phyloP scores from a whole-genome alignment of 352 stramenopile genomes.

The Phytophthora fragariaefolia region DNA sequence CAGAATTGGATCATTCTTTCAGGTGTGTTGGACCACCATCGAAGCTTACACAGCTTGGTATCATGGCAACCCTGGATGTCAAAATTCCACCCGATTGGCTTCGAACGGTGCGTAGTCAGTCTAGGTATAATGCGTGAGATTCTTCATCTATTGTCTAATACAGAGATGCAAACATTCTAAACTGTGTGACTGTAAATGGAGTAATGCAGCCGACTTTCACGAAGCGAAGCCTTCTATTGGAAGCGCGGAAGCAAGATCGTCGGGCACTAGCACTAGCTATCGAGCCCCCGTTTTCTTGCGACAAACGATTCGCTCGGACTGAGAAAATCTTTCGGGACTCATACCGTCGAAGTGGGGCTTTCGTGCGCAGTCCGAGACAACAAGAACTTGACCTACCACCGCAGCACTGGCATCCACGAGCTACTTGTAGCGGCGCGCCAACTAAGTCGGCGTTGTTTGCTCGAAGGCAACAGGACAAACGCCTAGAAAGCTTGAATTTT shows the following conservation, averaged over 20 bases:
- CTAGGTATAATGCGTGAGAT: background rate
- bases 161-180: no score
- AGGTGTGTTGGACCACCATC: background rate
- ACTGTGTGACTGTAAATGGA: no score
- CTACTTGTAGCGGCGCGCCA: slow-evolving; percentile 40
- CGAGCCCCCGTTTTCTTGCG: slow-evolving; percentile 35
- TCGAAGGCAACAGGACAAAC: slow-evolving; percentile 38
- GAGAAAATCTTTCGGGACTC: slow-evolving; percentile 62
- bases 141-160: background rate
- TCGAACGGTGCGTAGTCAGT: slow-evolving; percentile 33
- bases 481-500: slow-evolving; percentile 55
- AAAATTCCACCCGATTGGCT: slow-evolving; percentile 69
- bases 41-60: background rate
- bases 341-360: slow-evolving; percentile 56
- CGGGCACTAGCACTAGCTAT: slow-evolving; percentile 45
- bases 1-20: background rate
- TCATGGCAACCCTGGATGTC: slow-evolving; percentile 41
- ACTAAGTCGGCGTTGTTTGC: slow-evolving; percentile 51
- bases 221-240: slow-evolving; percentile 56
- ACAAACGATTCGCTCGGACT: slow-evolving; percentile 45
- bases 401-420: slow-evolving; percentile 44
- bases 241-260: slow-evolving; percentile 50
- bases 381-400: slow-evolving; percentile 30
- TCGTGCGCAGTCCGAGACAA: slow-evolving; percentile 38
- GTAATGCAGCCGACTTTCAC: slow-evolving; percentile 44